Evolutionary conservation across 768 basidiomycete genomes (phyloP), one percentile per base, ranked within the genome.

Genomic region (Panellus pusillus): DNA sequence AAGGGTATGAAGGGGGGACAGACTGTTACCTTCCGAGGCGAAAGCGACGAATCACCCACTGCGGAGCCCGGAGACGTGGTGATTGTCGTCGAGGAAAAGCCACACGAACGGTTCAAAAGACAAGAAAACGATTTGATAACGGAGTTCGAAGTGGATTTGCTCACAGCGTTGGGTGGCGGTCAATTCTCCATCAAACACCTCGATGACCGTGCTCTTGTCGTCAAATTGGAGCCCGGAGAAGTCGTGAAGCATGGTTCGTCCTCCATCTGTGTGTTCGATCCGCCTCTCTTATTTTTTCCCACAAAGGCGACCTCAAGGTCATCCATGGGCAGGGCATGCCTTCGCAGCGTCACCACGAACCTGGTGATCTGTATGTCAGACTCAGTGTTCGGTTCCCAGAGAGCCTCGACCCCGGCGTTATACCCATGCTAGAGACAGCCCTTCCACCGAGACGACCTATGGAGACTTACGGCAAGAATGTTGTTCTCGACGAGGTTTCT

Each of bases 321-420:
- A 88, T 99, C 63, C 82, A 82, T 44, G 91, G 90, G 5, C 95
- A 98, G 74, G 97, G 97, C 57, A 99, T 99, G 97, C 97, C 96
- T 12, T 98, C 97, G 46, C 91, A 91, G 70, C 86, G 97, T 56
- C 96, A 98, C 73, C 97, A 98, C 73, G 94, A 99, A 67, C 82
- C 86, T 37, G 97, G 97, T 36, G 93, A 98, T 72, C 81, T 99
- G 55, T 93, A 83, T 68, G 80, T 99, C 71, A 89, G 86, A 66
- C 73, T 98, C 62, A 78, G 79, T 58, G 91, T 99, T 66, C 83
- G 79, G 54, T 99, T 98, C 84, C 97, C 97, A 35, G 91, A 93
- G 28, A 66, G 72, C 50, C 81, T 99, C 69, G 81, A 88, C 54
- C 75, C 83, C 29, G 74, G 77, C 29, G 73, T 76, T 35, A 86